Evolutionary conservation across 73 alveolate genomes (phyloP).

Genomic region (Paraurostyla sp.): DNA sequence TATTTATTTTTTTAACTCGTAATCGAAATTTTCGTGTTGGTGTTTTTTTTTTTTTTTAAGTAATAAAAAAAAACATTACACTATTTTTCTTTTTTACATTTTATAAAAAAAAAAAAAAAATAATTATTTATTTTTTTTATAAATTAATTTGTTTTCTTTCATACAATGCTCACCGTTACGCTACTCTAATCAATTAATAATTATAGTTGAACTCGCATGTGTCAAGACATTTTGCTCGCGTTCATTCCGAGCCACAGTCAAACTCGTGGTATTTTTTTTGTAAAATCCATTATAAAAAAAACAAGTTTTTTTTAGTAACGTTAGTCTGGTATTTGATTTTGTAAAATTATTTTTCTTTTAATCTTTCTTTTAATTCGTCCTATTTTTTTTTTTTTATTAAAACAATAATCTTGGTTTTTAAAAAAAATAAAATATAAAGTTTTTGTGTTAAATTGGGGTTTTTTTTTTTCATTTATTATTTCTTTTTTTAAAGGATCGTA

Average conservation of each 20-base stretch:
- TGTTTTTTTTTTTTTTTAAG: too few species aligned
- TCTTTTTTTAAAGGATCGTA: neutral
- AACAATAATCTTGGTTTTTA: neutral
- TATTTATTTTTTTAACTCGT: too few species aligned
- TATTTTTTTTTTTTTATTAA: neutral
- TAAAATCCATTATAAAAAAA: neutral
- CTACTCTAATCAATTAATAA: neutral
- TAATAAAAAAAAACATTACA: too few species aligned
- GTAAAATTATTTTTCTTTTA: neutral
- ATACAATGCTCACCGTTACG: slow-evolving; percentile 54
- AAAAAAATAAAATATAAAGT: neutral
- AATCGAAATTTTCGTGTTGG: too few species aligned
- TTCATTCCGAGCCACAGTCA: slow-evolving; percentile 73
- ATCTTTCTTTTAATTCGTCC: slow-evolving; percentile 46
- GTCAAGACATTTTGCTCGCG: slow-evolving; percentile 71
- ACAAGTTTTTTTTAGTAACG: too few species aligned
- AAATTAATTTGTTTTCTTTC: neutral
- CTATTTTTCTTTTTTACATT: too few species aligned
- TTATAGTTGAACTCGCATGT: slow-evolving; percentile 44
- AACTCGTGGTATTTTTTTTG: slow-evolving; percentile 45
- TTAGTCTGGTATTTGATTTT: neutral
- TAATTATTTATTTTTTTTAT: neutral
- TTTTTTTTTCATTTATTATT: neutral
- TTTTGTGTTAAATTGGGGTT: neutral
- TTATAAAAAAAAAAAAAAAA: neutral